Evolutionary conservation across 371 early-diverging fungal genomes (phyloP).

Genomic region (Actinomucor elegans): DNA sequence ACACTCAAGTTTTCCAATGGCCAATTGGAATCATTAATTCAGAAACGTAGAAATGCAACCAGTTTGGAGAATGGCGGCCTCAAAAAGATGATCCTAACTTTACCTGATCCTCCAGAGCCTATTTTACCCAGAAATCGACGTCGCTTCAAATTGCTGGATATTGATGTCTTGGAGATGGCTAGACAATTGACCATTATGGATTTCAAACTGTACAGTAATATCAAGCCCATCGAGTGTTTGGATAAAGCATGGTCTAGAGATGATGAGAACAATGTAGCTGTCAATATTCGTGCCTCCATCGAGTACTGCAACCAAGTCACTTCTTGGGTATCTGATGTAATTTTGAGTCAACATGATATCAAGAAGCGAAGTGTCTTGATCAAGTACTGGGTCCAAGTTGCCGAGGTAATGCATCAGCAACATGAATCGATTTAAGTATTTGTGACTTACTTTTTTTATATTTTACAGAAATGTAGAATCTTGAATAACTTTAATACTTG

Average conservation of each 20-base stretch:
- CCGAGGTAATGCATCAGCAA: conserved; percentile 56
- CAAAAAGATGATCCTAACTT: conserved; percentile 67
- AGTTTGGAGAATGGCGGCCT: conserved; percentile 32
- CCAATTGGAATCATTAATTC: conserved; percentile 63
- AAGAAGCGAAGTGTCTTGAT: conserved; percentile 75
- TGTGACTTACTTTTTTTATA: not conserved
- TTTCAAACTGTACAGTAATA: conserved; percentile 71
- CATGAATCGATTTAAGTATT: not conserved
- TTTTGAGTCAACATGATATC: conserved; percentile 77
- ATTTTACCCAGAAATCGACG: conserved; percentile 68
- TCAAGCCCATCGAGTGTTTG: conserved; percentile 84
- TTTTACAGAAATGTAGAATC: conserved; percentile 54
- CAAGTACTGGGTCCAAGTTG: conserved; percentile 84
- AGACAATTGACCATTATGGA: conserved; percentile 93
- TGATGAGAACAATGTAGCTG: conserved; percentile 32
- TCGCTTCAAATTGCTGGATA: conserved; percentile 71
- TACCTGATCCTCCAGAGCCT: conserved; percentile 63
- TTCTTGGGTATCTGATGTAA: conserved; percentile 83
- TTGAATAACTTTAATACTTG: conserved; percentile 93
- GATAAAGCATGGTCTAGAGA: conserved; percentile 84
- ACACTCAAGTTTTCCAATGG: conserved; percentile 64
- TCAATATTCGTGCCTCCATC: conserved; percentile 73
- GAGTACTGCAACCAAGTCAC: conserved; percentile 71
- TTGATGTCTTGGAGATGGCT: conserved; percentile 91
- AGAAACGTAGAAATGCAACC: conserved; percentile 54